phyloP scores from a whole-genome alignment of 768 basidiomycete genomes.

The Mycena floridula region DNA sequence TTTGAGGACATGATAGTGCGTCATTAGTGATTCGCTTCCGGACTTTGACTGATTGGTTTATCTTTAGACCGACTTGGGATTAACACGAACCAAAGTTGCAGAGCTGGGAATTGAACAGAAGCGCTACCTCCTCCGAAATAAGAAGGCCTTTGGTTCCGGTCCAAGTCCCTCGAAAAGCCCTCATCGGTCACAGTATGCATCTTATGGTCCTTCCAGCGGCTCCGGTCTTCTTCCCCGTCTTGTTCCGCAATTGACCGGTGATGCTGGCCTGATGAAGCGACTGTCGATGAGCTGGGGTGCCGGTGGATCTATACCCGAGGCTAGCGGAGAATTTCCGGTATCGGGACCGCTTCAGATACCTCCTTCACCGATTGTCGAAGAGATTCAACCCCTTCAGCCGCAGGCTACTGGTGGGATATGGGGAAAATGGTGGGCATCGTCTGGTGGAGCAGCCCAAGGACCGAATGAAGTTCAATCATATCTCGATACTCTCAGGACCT shows the following conservation, averaged over 20 bases:
- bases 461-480: slow-evolving; percentile 52
- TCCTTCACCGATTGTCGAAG: slow-evolving; percentile 25
- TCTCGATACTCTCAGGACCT: slow-evolving; percentile 51
- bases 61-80: slow-evolving; percentile 58
- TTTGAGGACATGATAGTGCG: slow-evolving; percentile 73
- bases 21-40: neutral
- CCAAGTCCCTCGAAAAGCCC: slow-evolving; percentile 26
- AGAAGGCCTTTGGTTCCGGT: slow-evolving; percentile 32
- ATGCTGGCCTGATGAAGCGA: slow-evolving; percentile 58
- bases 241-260: slow-evolving; percentile 72
- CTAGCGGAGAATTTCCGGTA: slow-evolving; percentile 26
- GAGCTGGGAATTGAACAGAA: slow-evolving; percentile 56
- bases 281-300: slow-evolving; percentile 62
- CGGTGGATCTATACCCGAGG: slow-evolving; percentile 27
- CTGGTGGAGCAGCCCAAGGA: slow-evolving; percentile 45
- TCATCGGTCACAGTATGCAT: slow-evolving; percentile 26
- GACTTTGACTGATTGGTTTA: neutral
- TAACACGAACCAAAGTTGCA: slow-evolving; percentile 67
- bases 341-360: slow-evolving; percentile 19
- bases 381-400: slow-evolving; percentile 39
- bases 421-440: slow-evolving; percentile 70
- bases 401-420: slow-evolving; percentile 75
- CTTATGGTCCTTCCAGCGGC: slow-evolving; percentile 57
- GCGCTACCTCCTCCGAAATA: slow-evolving; percentile 57
- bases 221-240: slow-evolving; percentile 56